phyloP scores from a whole-genome alignment of 2,329 filamentous ascomycete genomes.

The Ceratocystiopsis sp. region DNA sequence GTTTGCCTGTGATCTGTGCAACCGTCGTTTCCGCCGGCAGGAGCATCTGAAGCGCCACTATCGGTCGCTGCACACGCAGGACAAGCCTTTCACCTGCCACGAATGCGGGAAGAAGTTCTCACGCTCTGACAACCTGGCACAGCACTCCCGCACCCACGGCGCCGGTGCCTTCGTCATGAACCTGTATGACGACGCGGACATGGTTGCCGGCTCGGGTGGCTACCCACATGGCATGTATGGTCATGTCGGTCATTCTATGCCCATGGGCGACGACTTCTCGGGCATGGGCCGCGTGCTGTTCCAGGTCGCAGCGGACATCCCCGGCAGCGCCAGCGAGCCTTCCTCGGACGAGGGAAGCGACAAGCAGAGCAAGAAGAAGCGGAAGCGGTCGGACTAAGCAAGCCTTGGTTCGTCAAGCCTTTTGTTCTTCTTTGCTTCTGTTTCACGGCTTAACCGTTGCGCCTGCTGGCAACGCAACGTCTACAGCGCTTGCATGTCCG shows the following conservation, averaged over 20 bases:
- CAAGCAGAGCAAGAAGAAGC: conserved; percentile 53
- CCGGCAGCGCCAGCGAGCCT: conserved; percentile 44
- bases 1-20: conserved; percentile 92
- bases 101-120: conserved; percentile 99
- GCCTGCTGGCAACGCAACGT: background rate
- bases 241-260: conserved; percentile 6
- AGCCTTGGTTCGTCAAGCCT: background rate
- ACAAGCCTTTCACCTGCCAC: conserved; percentile 95
- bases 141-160: conserved; percentile 88
- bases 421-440: background rate
- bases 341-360: conserved; percentile 36
- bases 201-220: conserved; percentile 15
- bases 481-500: background rate
- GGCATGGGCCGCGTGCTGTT: conserved; percentile 64
- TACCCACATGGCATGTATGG: background rate
- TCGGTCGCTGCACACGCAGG: conserved; percentile 91
- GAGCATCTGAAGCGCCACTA: conserved; percentile 98
- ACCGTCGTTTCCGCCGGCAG: conserved; percentile 90
- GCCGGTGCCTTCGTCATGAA: conserved; percentile 83
- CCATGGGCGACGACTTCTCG: conserved; percentile 43
- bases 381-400: conserved; percentile 51
- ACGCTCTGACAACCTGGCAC: conserved; percentile 88
- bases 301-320: conserved; percentile 58
- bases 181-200: conserved; percentile 56
- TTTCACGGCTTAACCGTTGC: no score